phyloP scores from a whole-genome alignment of 192 early-diverging fungal genomes.

The Podila verticillata region DNA sequence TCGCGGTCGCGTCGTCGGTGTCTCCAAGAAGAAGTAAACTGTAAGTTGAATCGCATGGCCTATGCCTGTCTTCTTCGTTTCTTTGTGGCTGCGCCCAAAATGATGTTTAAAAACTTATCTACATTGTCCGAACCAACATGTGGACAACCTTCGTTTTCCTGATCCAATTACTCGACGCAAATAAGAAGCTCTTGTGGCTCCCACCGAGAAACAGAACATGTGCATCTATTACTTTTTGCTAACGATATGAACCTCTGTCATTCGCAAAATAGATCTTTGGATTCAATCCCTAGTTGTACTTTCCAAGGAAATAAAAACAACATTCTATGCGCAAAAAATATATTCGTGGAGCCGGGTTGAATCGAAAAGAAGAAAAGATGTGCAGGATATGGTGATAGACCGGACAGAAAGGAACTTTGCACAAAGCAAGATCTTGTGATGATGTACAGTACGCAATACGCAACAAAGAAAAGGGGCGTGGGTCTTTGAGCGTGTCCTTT shows the following conservation, averaged over 20 bases:
- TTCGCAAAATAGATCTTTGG: not conserved
- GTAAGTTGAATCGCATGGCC: constrained; percentile 67
- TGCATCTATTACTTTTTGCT: not conserved
- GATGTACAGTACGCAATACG: too few species aligned
- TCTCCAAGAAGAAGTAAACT: constrained; percentile 96
- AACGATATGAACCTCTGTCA: not conserved
- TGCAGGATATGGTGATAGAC: too few species aligned
- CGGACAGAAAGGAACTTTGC: not conserved
- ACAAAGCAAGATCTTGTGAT: not conserved
- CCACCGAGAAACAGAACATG: too few species aligned
- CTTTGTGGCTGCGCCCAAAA: constrained; percentile 11
- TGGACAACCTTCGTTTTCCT: constrained; percentile 28
- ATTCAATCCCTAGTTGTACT: not conserved
- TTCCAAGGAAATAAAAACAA: constrained; percentile 4
- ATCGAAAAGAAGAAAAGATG: too few species aligned
- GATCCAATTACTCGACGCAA: not conserved
- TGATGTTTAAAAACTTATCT: constrained; percentile 65
- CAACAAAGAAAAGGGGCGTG: not conserved
- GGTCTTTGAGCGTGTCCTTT: not conserved
- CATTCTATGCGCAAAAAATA: not conserved
- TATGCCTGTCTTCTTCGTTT: constrained; percentile 4
- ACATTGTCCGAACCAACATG: constrained; percentile 65
- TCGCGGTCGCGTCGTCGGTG: constrained; percentile 95
- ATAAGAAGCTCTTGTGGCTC: too few species aligned
- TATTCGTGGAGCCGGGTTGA: too few species aligned